Base-by-base conservation (phyloP, 2,329 filamentous ascomycete genomes). In the Gaeumannomyces tritici region DNA sequence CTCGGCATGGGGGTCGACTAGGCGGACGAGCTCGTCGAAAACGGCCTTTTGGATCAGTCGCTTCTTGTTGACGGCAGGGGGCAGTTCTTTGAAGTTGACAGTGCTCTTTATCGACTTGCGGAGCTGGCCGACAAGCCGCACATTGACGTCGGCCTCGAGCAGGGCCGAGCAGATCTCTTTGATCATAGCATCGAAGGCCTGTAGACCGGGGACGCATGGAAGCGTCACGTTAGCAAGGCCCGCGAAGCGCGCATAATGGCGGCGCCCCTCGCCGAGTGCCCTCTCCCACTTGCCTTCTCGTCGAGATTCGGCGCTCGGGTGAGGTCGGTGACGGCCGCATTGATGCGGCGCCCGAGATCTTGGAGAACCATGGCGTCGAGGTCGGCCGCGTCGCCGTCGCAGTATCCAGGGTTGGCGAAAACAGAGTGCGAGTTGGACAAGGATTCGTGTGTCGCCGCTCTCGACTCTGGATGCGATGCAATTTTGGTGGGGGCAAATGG, bases 281-380 rank as follows among this genome's bases (percentile, higher is more conserved):
- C 5, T 24, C 21, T n/a, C 8, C 29, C 31, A 57, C 74, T 67
- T 73, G 89, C 91, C 88, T 98, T 98, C 79, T 99, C 95, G 73
- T 98, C 93, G 69, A 98, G 86, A 72, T 96, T 97, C 67, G 87
- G 90, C 63, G 95, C 91, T 71, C 93, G 85, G 64, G 93, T 96
- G 71, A 98, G 83, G 79, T 97, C 93, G 66, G 88, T 89, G 79
- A 99, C 90, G 71, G 95, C 95, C 82, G 91, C 86, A 79, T 97
- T 98, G 77, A 99, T 98, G 79, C 95, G 95, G 82, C 93, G 92
- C 70, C 95, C 95, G 64, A 99, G 86, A 84, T 99, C 95, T 87
- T 96, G 93, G 73, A 99, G 89, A 83, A 99, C 95, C 95, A 99
- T 99, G 73, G 71, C 73, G 66, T 60, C 21, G 59, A 12, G 28